Evolutionary conservation across 2,329 filamentous ascomycete species (phyloP).

Genomic region (Exophiala sp.): DNA sequence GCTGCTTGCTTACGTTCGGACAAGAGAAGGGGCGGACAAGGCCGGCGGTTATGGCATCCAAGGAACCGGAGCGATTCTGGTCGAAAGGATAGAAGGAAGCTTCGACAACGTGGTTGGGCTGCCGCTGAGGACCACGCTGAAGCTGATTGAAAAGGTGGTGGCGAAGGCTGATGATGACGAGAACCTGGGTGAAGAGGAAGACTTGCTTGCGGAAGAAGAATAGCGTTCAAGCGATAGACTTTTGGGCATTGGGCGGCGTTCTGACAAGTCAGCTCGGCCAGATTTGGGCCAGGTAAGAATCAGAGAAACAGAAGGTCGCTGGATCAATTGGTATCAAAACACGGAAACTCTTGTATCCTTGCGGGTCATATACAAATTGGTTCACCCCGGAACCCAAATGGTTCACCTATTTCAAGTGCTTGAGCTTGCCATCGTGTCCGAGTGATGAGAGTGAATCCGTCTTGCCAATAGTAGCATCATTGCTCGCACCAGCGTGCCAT

Average conservation of each 20-base stretch:
- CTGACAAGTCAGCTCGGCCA: not conserved
- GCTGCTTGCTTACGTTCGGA: constrained; percentile 64
- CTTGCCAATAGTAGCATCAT: constrained; percentile 24
- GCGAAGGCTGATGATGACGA: constrained; percentile 68
- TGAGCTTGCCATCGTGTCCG: constrained; percentile 24
- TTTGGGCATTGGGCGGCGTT: constrained; percentile 2
- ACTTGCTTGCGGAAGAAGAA: constrained; percentile 41
- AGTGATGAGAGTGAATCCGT: constrained; percentile 11
- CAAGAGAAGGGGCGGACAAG: constrained; percentile 91
- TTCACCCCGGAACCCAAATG: not conserved
- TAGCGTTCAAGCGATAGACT: constrained; percentile 19
- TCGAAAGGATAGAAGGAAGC: constrained; percentile 83
- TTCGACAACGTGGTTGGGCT: constrained; percentile 94
- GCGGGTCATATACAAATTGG: constrained; percentile 14
- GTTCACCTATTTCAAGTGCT: constrained; percentile 17
- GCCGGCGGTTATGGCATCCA: constrained; percentile 95
- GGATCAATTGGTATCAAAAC: constrained; percentile 2
- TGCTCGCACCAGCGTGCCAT: constrained; percentile 67
- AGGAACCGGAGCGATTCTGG: constrained; percentile 77
- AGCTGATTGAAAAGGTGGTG: constrained; percentile 84
- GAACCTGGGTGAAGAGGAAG: constrained; percentile 44
- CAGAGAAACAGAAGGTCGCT: not conserved
- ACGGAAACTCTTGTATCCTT: constrained; percentile 3
- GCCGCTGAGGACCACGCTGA: constrained; percentile 73
- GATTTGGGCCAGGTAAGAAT: not conserved